Evolutionary conservation across 108 stramenopile genomes (phyloP).

Genomic region (Pinguiococcus pyrenoidosus): DNA sequence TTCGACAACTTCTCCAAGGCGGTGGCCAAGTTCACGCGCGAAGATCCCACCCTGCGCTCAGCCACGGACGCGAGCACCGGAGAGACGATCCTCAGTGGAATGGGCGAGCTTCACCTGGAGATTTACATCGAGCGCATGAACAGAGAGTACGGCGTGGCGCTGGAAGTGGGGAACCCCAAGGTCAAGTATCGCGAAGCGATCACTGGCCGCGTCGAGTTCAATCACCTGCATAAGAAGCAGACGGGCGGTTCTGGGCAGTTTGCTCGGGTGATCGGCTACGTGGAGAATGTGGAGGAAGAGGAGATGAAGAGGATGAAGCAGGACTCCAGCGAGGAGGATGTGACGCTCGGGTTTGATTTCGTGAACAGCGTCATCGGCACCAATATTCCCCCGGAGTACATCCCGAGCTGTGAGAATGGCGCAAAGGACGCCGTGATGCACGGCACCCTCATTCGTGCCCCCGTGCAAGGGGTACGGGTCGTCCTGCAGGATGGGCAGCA

Average conservation of each 20-base stretch:
- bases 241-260: slow-evolving; percentile 95
- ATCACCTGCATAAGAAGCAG: slow-evolving; percentile 99
- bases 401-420: slow-evolving; percentile 87
- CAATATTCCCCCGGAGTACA: slow-evolving; percentile 93
- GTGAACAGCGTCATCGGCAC: slow-evolving; percentile 80
- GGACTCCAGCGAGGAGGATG: slow-evolving; percentile 53
- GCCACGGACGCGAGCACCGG: slow-evolving; percentile 77
- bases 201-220: slow-evolving; percentile 56
- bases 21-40: slow-evolving; percentile 83
- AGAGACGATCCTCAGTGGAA: slow-evolving; percentile 95
- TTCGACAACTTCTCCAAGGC: slow-evolving; percentile 82
- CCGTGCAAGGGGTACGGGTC: slow-evolving; percentile 78
- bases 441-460: slow-evolving; percentile 77
- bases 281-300: slow-evolving; percentile 73
- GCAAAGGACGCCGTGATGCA: slow-evolving; percentile 70
- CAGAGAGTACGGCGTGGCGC: slow-evolving; percentile 82
- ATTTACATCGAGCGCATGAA: slow-evolving; percentile 97
- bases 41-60: slow-evolving; percentile 94
- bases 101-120: slow-evolving; percentile 99
- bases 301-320: slow-evolving; percentile 45
- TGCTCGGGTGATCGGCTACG: slow-evolving; percentile 84
- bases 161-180: slow-evolving; percentile 72
- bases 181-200: slow-evolving; percentile 99
- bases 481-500: slow-evolving; percentile 77
- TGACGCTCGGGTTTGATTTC: slow-evolving; percentile 63